Percentiles rank a stretch among this genome's conserved stretches.
phyloP scores from a whole-genome alignment of 495 filamentous ascomycete species.

The Annulohypoxylon moriforme region DNA sequence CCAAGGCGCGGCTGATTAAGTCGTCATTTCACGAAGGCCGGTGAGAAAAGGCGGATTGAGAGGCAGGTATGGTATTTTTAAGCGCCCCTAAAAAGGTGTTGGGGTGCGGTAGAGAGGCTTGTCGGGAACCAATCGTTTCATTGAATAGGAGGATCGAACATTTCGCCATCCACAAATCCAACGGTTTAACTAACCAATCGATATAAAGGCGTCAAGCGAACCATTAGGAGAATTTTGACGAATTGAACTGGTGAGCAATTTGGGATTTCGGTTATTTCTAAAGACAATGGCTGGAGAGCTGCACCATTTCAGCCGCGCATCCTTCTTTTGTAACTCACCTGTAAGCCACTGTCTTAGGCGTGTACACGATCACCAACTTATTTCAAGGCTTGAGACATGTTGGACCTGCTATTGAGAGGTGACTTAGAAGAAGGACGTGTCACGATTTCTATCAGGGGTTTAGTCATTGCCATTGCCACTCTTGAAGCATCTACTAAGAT shows the following conservation, averaged over 20 bases:
- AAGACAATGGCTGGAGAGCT: constrained; percentile 7
- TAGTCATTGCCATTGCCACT: neutral
- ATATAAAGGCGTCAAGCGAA: constrained; percentile 28
- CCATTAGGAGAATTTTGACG: constrained; percentile 28
- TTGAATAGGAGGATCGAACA: constrained; percentile 27
- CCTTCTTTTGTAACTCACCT: neutral
- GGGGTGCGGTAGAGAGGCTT: neutral
- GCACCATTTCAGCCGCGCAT: constrained; percentile 28
- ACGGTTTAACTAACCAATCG: constrained; percentile 11
- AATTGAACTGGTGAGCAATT: neutral
- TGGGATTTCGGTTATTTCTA: constrained; percentile 30
- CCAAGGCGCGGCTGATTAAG: constrained; percentile 38
- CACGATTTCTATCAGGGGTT: neutral
- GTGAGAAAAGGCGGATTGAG: constrained; percentile 8
- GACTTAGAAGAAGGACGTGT: neutral
- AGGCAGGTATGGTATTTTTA: constrained; percentile 23
- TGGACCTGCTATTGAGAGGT: neutral
- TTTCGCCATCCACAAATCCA: constrained; percentile 11
- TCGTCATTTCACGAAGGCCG: neutral
- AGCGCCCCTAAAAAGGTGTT: constrained; percentile 28
- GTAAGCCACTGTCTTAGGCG: constrained; percentile 7
- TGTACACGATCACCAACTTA: constrained; percentile 10
- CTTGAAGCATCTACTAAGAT: neutral
- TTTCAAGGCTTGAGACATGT: constrained; percentile 12
- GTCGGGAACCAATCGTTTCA: constrained; percentile 28